phyloP scores from a whole-genome alignment of 306 rosid genomes.

The Lathyrus aphaca region DNA sequence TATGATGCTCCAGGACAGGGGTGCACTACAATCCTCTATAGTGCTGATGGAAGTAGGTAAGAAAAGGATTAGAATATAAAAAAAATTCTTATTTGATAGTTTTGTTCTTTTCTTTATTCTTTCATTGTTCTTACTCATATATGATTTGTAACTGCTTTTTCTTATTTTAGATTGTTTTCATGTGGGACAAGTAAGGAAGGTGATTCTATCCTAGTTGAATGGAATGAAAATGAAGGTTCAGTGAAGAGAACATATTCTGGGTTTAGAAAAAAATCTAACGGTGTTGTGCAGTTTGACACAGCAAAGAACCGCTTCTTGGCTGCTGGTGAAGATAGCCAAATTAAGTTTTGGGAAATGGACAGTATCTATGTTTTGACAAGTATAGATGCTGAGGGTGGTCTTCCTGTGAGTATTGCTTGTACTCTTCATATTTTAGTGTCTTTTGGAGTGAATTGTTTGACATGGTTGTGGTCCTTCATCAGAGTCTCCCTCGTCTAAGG shows the following conservation, averaged over 20 bases:
- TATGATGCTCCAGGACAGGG: slow-evolving; percentile 85
- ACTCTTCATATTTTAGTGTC: slow-evolving; percentile 24
- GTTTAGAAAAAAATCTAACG: slow-evolving; percentile 63
- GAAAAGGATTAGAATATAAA: slow-evolving; percentile 12
- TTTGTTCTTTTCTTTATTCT: neutral
- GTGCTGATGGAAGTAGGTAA: slow-evolving; percentile 82
- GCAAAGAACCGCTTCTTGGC: slow-evolving; percentile 77
- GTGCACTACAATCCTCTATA: slow-evolving; percentile 80
- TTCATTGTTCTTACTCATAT: neutral
- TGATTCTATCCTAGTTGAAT: slow-evolving; percentile 80
- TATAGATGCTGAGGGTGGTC: slow-evolving; percentile 80
- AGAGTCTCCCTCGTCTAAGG: slow-evolving; percentile 76
- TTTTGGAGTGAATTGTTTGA: slow-evolving; percentile 35
- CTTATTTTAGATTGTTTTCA: slow-evolving; percentile 71
- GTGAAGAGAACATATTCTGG: slow-evolving; percentile 71
- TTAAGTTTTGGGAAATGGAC: slow-evolving; percentile 93
- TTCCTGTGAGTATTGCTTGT: slow-evolving; percentile 63
- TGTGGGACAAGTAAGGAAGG: slow-evolving; percentile 93
- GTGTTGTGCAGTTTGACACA: slow-evolving; percentile 81
- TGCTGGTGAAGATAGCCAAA: slow-evolving; percentile 83
- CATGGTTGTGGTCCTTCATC: slow-evolving; percentile 38
- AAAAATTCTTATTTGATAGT: neutral
- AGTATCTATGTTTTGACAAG: slow-evolving; percentile 51
- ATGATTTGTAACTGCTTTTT: slow-evolving; percentile 23
- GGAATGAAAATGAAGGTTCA: slow-evolving; percentile 85